Evolutionary conservation across 2,329 filamentous ascomycete species (phyloP).

Genomic region (Arthrobotrys conoides): DNA sequence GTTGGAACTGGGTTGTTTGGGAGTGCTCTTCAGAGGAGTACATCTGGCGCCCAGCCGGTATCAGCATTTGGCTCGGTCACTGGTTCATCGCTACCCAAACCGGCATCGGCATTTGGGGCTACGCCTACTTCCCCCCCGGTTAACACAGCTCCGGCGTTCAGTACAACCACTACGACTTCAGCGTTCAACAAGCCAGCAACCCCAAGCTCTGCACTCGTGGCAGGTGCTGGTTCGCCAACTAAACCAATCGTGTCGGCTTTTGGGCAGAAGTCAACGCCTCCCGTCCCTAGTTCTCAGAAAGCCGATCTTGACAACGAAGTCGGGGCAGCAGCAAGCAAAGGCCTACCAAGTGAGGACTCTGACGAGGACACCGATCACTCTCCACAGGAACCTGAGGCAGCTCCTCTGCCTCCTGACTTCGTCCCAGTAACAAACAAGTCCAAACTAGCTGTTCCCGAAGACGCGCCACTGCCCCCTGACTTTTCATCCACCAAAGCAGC

Average conservation of each 20-base stretch:
- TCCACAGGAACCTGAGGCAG: conserved; percentile 26
- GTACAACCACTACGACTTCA: conserved; percentile 11
- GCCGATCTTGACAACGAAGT: conserved; percentile 4
- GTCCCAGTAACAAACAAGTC: conserved; percentile 23
- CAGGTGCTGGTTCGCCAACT: conserved; percentile 10
- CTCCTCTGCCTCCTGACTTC: conserved; percentile 58
- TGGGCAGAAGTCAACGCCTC: conserved; percentile 38
- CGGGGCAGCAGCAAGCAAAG: conserved; percentile 38
- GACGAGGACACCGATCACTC: conserved; percentile 48
- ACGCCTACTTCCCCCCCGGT: neutral
- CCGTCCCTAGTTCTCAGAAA: conserved; percentile 28
- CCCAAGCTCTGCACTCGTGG: conserved; percentile 36
- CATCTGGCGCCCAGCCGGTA: conserved; percentile 34
- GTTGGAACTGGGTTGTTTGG: conserved; percentile 55
- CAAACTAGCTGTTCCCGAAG: conserved; percentile 11
- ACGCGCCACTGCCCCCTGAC: conserved; percentile 55
- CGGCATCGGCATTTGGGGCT: conserved; percentile 2
- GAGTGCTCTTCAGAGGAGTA: conserved; percentile 44
- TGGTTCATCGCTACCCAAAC: neutral
- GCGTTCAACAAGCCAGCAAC: conserved; percentile 30
- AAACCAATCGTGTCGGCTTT: conserved; percentile 42
- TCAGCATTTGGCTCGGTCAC: conserved; percentile 31
- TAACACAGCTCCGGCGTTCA: conserved; percentile 25
- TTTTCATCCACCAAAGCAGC: conserved; percentile 21
- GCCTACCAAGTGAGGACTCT: conserved; percentile 48